A percentile compares a stretch with the other conserved stretches of the same genome.
Conservation (phyloP, 306 rosid genomes). For the Glycine soja region DNA sequence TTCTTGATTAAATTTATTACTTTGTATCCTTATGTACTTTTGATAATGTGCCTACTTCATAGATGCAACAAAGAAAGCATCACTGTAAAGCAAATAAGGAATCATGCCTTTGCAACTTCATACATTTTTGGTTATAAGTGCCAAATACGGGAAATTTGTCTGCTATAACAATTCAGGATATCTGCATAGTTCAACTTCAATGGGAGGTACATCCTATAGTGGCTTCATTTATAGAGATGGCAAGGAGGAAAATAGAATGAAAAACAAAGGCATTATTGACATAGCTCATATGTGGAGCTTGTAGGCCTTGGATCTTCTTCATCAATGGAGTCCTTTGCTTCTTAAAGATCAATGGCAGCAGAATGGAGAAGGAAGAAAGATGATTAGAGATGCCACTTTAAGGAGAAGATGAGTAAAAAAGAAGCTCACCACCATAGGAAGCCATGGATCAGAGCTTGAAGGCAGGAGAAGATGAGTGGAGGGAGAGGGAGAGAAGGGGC, state of each 20-base stretch:
- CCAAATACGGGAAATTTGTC: conserved; percentile 54
- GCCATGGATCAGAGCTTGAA: too few species aligned
- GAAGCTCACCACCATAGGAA: too few species aligned
- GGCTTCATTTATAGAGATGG: conserved; percentile 57
- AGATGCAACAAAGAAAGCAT: conserved; percentile 66
- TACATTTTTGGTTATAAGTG: conserved; percentile 69
- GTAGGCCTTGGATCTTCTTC: too few species aligned
- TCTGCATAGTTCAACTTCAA: conserved; percentile 60
- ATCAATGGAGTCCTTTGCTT: too few species aligned
- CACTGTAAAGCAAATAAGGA: conserved; percentile 52
- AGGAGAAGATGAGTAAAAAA: too few species aligned
- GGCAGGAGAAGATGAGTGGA: too few species aligned
- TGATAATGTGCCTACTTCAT: conserved; percentile 37
- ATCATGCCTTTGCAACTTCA: conserved; percentile 63
- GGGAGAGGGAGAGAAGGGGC: too few species aligned
- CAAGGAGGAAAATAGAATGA: conserved; percentile 48
- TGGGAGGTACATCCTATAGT: conserved; percentile 50
- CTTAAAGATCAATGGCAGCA: too few species aligned
- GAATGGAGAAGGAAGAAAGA: too few species aligned
- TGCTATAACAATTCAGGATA: conserved; percentile 44
- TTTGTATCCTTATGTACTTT: neutral
- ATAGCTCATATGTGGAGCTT: too few species aligned
- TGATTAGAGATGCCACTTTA: too few species aligned
- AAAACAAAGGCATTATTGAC: too few species aligned
- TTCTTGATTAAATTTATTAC: conserved; percentile 4